Base-by-base conservation (phyloP, 176 grass and related monocot genomes). In the Aechmea fasciata region DNA sequence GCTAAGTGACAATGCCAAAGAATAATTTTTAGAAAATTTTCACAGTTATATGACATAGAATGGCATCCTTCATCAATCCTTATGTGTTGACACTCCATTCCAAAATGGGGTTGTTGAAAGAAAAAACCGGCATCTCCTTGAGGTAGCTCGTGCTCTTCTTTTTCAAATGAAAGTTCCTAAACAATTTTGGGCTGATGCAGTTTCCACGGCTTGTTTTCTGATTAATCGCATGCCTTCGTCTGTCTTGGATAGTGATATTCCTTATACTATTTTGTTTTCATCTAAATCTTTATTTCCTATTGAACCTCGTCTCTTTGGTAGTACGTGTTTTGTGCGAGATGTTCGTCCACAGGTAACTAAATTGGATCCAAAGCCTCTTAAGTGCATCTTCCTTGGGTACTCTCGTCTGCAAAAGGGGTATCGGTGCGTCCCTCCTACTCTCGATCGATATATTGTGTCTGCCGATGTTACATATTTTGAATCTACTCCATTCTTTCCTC, bases 381-480 rank as follows among this genome's bases (percentile, higher is more conserved):
- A 0, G 2, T 51, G 15, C 20, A 12, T 69, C 9, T 69, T 69
- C 50, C 0, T 69, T 10, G n/a, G 48, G 14, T 50, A 51, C 2
- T 69, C 67, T 69, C 0, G 67, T 0, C 17, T 48, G 6, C 67
- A 69, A 23, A 69, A 69, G 22, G 47, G 67, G 7, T 69, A 51
- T 17, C 6, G 1, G 47, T 69, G 67, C 47, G 24, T 22, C 50
- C 10, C 17, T 69, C 47, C 28, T 14, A 33, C 25, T 4, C 33
- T 48, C 18, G 4, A 15, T n/a, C 65, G 26, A 1, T 33, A 15
- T 14, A 47, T 15, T 49, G 28, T 69, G 2, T 69, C 5, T 51
- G 47, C 67, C 1, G 67, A 69, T 51, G 48, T 69, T 10, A 51
- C 48, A 11, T 69, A 52, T 20, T 69, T 51, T 69, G 67, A 69